These are phyloP conservation scores for Psilocybe subaeruginosa DNA, from an alignment of 768 basidiomycete species.

Conservation along the genomic window DNA sequence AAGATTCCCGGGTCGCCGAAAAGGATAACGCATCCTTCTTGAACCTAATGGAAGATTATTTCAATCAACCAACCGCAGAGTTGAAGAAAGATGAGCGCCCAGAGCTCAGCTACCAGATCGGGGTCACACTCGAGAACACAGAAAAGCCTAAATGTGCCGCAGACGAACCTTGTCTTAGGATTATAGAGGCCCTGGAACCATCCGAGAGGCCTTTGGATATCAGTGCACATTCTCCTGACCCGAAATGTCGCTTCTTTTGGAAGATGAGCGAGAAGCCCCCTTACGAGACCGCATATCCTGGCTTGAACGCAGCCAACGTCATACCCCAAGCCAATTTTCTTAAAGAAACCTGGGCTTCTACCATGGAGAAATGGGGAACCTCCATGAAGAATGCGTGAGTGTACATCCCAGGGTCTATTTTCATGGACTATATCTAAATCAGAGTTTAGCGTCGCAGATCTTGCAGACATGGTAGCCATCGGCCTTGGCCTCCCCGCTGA, in stretches of 20 bases:
- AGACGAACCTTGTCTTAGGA: conserved; percentile 77
- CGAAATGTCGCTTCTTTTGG: conserved; percentile 95
- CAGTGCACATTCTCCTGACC: conserved; percentile 79
- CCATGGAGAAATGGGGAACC: conserved; percentile 85
- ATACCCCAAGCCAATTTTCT: conserved; percentile 66
- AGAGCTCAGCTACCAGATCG: conserved; percentile 89
- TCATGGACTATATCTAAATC: conserved; percentile 1
- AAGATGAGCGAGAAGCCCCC: conserved; percentile 77
- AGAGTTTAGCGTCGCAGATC: conserved; percentile 68
- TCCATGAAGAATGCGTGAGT: conserved; percentile 88
- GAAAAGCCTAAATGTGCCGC: conserved; percentile 89
- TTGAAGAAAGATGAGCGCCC: conserved; percentile 82
- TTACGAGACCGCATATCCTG: conserved; percentile 78
- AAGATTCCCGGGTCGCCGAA: conserved; percentile 84
- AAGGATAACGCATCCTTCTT: conserved; percentile 82
- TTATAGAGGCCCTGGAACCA: conserved; percentile 79
- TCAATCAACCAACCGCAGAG: conserved; percentile 64
- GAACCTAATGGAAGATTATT: conserved; percentile 93
- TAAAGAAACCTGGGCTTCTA: conserved; percentile 64
- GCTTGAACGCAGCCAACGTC: conserved; percentile 81
- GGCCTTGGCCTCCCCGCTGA: conserved; percentile 76
- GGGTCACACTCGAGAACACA: conserved; percentile 95
- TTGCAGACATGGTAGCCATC: conserved; percentile 87
- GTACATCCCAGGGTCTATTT: not conserved
- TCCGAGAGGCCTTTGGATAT: conserved; percentile 87